Evolutionary conservation across 129 eudicot species (phyloP), one percentile per base, ranked within the genome.

Genomic region (Artemisia annua): DNA sequence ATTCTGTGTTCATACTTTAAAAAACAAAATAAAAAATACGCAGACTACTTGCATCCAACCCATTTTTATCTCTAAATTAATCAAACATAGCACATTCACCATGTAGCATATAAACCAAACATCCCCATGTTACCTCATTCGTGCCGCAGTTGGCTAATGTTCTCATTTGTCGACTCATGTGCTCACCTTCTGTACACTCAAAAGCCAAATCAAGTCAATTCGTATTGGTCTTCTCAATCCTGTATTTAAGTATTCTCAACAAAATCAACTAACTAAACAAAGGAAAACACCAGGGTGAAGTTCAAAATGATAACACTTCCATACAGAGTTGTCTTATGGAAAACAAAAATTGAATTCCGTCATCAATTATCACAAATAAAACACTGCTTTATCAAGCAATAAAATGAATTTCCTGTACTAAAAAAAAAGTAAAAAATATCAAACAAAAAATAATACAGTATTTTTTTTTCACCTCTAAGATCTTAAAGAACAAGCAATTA

Each of bases 401-500:
- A n/a, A 61, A 28, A 61, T 28, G 32, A 26, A 61, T 61, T 24
- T 61, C 17, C 17, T 28, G 46, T 61, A 26, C 39, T 61, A 19
- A 61, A 61, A 43, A 61, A 28, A 35, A 14, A 12, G 17, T 50
- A 62, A 12, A 32, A 50, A 20, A 74, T 53, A 70, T 53, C 49
- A 11, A 55, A 70, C 10, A 11, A 17, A 55, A 70, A 55, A 4
- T 32, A 22, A 53, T 30, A n/a, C n/a, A n/a, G n/a, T n/a, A 48
- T 8, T 52, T n/a, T 2, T 10, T 52, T 24, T 28, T 30, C 63
- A 52, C 30, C 30, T 9, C 35, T 49, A 63, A 74, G 26, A 52
- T 64, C 54, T 26, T 63, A 2, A 64, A 43, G 67, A 70, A 17
- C 57, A 75, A 75, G 28, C 62, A 17, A 76, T 15, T 76, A 76